Conservation (phyloP, 176 grass and related monocot genomes). For the Oryza meyeriana region DNA sequence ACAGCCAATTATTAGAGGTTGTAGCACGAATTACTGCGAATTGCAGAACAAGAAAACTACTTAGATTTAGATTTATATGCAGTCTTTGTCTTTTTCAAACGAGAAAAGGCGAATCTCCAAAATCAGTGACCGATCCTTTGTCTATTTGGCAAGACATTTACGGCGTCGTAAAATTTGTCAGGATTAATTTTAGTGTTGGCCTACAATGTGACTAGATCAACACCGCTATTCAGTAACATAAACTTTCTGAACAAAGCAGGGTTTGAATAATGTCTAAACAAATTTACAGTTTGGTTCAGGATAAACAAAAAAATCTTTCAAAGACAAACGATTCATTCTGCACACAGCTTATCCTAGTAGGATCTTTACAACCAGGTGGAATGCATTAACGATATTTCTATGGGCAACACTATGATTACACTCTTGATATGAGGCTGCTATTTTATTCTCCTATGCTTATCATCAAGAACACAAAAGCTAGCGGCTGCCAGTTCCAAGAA, state of each 20-base stretch:
- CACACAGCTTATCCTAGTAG: not conserved
- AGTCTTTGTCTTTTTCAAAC: no score
- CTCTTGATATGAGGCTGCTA: conserved; percentile 46
- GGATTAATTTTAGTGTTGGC: not conserved
- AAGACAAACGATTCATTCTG: not conserved
- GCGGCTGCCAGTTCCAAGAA: conserved; percentile 24
- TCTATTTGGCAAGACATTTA: not conserved
- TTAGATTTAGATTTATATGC: no score
- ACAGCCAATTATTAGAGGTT: no score
- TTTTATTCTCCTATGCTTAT: conserved; percentile 8
- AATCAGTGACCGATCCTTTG: no score
- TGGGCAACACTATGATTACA: conserved; percentile 1
- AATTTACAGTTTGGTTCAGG: not conserved
- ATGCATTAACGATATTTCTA: conserved; percentile 11
- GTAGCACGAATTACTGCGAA: no score
- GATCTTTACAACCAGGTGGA: not conserved
- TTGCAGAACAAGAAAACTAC: no score
- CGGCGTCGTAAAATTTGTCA: not conserved
- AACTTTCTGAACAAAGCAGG: not conserved
- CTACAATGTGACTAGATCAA: not conserved
- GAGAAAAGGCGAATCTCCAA: no score
- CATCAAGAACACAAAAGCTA: conserved; percentile 26
- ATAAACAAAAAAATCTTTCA: not conserved
- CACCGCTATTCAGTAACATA: not conserved
- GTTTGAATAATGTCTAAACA: not conserved